Percentiles rank a stretch among this genome's conserved stretches.
Evolutionary conservation across 768 basidiomycete species (phyloP).

Genomic region (Arthromyces matolae): DNA sequence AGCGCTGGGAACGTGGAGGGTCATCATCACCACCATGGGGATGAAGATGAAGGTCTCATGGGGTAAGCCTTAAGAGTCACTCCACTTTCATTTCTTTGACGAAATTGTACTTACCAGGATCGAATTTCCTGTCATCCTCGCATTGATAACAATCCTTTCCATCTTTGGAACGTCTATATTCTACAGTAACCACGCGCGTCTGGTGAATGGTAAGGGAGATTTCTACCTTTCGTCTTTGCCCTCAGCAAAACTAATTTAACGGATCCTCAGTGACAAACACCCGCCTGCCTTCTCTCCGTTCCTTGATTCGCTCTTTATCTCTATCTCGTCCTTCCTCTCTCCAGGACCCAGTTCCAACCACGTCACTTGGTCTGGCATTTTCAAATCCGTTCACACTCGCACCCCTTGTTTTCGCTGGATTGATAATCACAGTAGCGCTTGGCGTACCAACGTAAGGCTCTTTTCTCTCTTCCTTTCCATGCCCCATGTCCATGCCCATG

Average conservation of each 20-base stretch:
- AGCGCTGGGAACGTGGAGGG: constrained; percentile 47
- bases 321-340: constrained; percentile 30
- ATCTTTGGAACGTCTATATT: constrained; percentile 52
- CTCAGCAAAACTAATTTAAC: background rate
- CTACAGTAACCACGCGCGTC: constrained; percentile 61
- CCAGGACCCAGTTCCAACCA: constrained; percentile 30
- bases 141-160: constrained; percentile 53
- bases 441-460: constrained; percentile 53
- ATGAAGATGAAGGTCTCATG: constrained; percentile 46
- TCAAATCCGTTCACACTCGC: constrained; percentile 75
- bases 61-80: constrained; percentile 34
- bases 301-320: constrained; percentile 45
- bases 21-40: constrained; percentile 64
- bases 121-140: constrained; percentile 60
- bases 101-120: constrained; percentile 42
- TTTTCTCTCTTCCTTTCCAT: background rate
- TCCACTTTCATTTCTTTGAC: constrained; percentile 39
- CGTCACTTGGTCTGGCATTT: constrained; percentile 38
- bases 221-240: background rate
- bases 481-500: background rate
- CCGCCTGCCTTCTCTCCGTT: constrained; percentile 49
- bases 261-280: constrained; percentile 52
- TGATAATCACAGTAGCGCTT: constrained; percentile 51
- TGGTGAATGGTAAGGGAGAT: constrained; percentile 63
- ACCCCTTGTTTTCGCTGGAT: constrained; percentile 54